A percentile compares a stretch with the other conserved stretches of the same genome.
phyloP scores from a whole-genome alignment of 495 filamentous ascomycete genomes.

The Usnea hakonensis region DNA sequence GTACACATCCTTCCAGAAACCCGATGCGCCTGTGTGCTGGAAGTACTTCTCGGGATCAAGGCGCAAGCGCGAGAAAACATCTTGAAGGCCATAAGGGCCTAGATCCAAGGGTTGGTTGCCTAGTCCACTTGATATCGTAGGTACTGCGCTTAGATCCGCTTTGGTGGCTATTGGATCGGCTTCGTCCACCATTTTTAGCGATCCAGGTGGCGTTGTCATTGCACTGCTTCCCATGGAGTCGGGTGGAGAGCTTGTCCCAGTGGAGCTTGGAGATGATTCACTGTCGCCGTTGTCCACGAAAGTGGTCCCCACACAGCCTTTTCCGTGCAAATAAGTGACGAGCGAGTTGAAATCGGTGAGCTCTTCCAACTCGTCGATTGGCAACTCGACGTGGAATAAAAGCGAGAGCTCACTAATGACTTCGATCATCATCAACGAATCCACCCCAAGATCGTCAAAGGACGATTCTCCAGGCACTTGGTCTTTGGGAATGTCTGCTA shows the following conservation, averaged over 20 bases:
- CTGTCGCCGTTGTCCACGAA: background rate
- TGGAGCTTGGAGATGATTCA: background rate
- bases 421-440: slow-evolving; percentile 18
- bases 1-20: slow-evolving; percentile 31
- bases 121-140: background rate
- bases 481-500: slow-evolving; percentile 10
- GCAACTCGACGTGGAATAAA: background rate
- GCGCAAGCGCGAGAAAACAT: slow-evolving; percentile 2
- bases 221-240: background rate
- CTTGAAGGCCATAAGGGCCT: background rate
- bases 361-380: slow-evolving; percentile 10
- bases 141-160: background rate
- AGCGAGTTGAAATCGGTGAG: slow-evolving; percentile 10
- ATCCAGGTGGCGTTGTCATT: background rate
- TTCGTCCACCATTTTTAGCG: background rate
- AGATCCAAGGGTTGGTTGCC: background rate
- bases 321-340: slow-evolving; percentile 7
- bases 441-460: slow-evolving; percentile 11
- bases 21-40: slow-evolving; percentile 4
- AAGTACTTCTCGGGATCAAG: slow-evolving; percentile 5
- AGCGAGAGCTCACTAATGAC: slow-evolving; percentile 8
- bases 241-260: background rate
- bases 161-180: background rate
- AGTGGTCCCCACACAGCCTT: slow-evolving; percentile 5
- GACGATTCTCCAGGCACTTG: slow-evolving; percentile 7